Percentiles rank a stretch among this genome's conserved stretches.
Conservation (phyloP, 139 green algal species). For the Chlorella sp. region DNA sequence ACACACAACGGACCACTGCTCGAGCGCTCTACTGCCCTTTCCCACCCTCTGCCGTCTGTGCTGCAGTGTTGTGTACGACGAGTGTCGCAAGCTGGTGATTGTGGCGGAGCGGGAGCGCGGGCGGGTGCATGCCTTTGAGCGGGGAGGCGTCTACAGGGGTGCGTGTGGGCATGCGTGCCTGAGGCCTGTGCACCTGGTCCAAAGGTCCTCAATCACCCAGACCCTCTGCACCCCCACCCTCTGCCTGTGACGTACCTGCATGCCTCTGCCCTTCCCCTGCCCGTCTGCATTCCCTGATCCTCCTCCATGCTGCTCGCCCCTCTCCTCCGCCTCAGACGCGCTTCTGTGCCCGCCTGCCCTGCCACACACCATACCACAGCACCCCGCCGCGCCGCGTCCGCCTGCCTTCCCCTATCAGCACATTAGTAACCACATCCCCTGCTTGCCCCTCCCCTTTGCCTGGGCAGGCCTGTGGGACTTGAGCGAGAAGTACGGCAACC, state of each 20-base stretch:
- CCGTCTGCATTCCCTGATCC: too few relatives aligned
- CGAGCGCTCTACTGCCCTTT: neutral
- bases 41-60: neutral
- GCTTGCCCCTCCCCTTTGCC: slow-evolving; percentile 41
- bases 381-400: neutral
- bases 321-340: neutral
- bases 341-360: neutral
- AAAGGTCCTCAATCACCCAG: too few relatives aligned
- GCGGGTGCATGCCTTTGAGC: slow-evolving; percentile 63
- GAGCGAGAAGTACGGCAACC: slow-evolving; percentile 43
- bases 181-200: neutral
- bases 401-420: neutral
- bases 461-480: slow-evolving; percentile 50
- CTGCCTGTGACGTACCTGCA: too few relatives aligned
- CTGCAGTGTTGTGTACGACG: slow-evolving; percentile 79
- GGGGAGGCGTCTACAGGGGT: slow-evolving; percentile 74
- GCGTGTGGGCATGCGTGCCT: slow-evolving; percentile 81
- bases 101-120: slow-evolving; percentile 72
- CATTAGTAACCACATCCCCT: too few relatives aligned
- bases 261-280: too few relatives aligned
- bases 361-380: neutral
- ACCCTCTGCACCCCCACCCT: neutral
- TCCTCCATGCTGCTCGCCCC: neutral
- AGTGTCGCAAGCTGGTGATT: slow-evolving; percentile 71
- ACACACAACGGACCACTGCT: too few relatives aligned